Evolutionary conservation across 257 asterid genomes (phyloP).

Genomic region (Forsythia viridissima): DNA sequence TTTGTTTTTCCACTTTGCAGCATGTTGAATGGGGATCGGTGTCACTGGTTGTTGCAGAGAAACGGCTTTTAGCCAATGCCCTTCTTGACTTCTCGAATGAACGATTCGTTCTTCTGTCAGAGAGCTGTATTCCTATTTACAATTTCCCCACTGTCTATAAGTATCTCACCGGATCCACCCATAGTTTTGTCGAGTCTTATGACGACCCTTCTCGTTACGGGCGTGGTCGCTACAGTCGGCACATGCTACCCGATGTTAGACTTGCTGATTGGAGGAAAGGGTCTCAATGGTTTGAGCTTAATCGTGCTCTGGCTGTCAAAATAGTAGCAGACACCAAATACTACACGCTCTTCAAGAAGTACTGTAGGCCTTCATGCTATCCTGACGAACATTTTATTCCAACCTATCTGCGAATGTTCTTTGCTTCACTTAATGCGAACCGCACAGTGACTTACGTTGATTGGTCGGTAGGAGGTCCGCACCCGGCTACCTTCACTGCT

Average conservation of each 20-base stretch:
- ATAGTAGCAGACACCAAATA: conserved; percentile 73
- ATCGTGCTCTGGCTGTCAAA: conserved; percentile 64
- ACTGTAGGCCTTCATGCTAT: conserved; percentile 84
- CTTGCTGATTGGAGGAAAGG: conserved; percentile 94
- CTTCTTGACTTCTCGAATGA: conserved; percentile 91
- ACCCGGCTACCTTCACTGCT: conserved; percentile 68
- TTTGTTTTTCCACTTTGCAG: conserved; percentile 42
- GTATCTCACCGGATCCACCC: conserved; percentile 60
- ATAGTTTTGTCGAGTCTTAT: conserved; percentile 75
- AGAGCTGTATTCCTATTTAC: conserved; percentile 88
- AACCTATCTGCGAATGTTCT: conserved; percentile 61
- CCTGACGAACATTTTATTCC: conserved; percentile 97
- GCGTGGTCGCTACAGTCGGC: conserved; percentile 84
- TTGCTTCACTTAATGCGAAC: conserved; percentile 63
- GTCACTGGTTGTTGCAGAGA: conserved; percentile 85
- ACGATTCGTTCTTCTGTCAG: conserved; percentile 85
- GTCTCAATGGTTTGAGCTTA: conserved; percentile 94
- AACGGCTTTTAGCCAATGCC: conserved; percentile 84
- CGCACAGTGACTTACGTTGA: conserved; percentile 83
- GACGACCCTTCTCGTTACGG: conserved; percentile 91
- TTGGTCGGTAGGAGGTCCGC: conserved; percentile 81
- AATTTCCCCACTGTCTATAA: conserved; percentile 66
- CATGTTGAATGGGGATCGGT: conserved; percentile 88
- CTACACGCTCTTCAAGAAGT: conserved; percentile 60
- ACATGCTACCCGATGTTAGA: conserved; percentile 68